phyloP scores from a whole-genome alignment of 306 rosid species.

The Acacia confusa region DNA sequence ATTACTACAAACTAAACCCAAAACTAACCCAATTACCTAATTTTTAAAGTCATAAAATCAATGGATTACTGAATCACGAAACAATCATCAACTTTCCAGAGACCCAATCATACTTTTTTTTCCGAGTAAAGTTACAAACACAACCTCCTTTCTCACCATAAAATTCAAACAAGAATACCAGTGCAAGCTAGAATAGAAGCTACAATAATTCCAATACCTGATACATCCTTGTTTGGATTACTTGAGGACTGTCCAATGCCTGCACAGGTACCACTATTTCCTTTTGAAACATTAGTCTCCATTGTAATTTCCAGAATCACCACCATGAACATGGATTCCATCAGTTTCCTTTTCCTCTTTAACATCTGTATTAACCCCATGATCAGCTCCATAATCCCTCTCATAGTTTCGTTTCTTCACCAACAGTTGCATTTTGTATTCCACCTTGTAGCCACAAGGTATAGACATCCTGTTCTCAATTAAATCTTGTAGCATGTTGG shows the following conservation, averaged over 20 bases:
- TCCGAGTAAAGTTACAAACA: neutral
- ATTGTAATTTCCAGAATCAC: neutral
- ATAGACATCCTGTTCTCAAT: slow-evolving; percentile 41
- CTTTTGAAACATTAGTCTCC: neutral
- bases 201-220: slow-evolving; percentile 27
- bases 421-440: neutral
- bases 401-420: neutral
- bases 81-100: neutral
- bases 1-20: neutral
- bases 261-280: neutral
- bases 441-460: slow-evolving; percentile 5
- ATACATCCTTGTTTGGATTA: slow-evolving; percentile 4
- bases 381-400: neutral
- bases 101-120: neutral
- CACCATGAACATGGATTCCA: neutral
- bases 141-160: neutral
- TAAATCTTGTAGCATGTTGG: slow-evolving; percentile 75
- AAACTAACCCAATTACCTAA: neutral
- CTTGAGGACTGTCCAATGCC: neutral
- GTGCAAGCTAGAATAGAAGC: neutral
- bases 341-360: neutral
- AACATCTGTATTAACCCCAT: neutral
- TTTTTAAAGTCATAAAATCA: neutral
- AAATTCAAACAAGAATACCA: neutral
- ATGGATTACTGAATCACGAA: neutral